Base-by-base conservation (phyloP, 2,329 filamentous ascomycete species). In the Phaeophleospora eucalypticola region DNA sequence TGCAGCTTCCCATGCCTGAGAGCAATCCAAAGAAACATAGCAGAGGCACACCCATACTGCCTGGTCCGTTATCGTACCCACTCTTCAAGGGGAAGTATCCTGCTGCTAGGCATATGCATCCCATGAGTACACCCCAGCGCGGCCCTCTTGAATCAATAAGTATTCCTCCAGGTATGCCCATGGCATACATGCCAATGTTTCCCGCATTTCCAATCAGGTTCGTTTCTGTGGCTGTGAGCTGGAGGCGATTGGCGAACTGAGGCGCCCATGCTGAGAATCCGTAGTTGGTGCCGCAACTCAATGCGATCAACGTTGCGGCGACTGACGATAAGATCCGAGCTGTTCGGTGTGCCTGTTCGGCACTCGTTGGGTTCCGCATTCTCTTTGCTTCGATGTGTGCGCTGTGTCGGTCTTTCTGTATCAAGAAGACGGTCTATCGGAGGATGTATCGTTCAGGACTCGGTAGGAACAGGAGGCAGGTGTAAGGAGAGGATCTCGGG, bases 221-320 rank as follows among this genome's bases (percentile, higher is more conserved):
- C 69, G 82, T 89, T 68, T 96, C 79, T 2, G 91, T 97, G n/a
- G 93, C 86, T 12, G 89, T 89, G 51, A 97, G 80, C 65, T 86
- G 83, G 59, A 98, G 76, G 58, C 81, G 83, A 62, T 94, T 84
- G 41, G 90, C 89, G 65, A 96, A 96, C 70, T 96, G 90, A 16
- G 93, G 93, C 12, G 88, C 89, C 90, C 93, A 98, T 69, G 91
- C 91, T 45, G 89, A 96, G 71, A 96, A 98, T 64, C 90, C 91
- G 80, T 98, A 97, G 89, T 96, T 64, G 41, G 49, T 33, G 42
- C 93, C 93, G 67, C 90, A 95, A 51, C 90, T 89, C 49, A 97
- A 76, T 14, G 90, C 83, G 53, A 96, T 89, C 54, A 82, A 67
- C 14, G 89, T 95, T 20, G 89, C 89, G 41, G 90, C 89, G 48